Percentiles rank a stretch among this genome's conserved stretches.
Evolutionary conservation across 768 basidiomycete species (phyloP).

Genomic region (Hypholoma sublateritium): DNA sequence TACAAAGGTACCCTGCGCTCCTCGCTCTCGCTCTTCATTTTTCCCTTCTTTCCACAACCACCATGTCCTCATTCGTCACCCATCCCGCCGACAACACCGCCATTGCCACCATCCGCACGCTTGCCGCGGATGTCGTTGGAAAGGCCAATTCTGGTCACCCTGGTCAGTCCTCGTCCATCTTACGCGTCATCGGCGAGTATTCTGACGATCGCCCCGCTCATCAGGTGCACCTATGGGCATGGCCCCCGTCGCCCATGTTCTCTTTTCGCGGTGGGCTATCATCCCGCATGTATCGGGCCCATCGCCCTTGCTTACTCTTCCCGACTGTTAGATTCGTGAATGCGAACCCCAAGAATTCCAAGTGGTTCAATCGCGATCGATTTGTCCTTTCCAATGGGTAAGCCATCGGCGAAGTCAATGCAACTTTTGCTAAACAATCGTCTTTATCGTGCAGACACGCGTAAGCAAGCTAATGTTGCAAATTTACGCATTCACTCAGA

Average conservation of each 20-base stretch:
- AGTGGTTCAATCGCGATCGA: conserved; percentile 96
- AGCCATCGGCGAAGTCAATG: conserved; percentile 23
- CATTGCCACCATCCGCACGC: conserved; percentile 73
- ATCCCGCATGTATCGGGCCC: not conserved
- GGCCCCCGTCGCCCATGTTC: conserved; percentile 80
- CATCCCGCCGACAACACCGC: conserved; percentile 52
- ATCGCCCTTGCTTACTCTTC: conserved; percentile 8
- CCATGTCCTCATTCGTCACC: conserved; percentile 42
- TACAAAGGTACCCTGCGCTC: conserved; percentile 7
- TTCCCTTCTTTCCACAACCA: conserved; percentile 23
- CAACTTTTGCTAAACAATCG: conserved; percentile 12
- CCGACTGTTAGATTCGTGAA: conserved; percentile 66
- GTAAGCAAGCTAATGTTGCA: conserved; percentile 41
- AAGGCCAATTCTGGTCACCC: conserved; percentile 96
- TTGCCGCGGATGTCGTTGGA: conserved; percentile 74
- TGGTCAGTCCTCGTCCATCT: conserved; percentile 41
- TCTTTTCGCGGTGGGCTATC: conserved; percentile 64
- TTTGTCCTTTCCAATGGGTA: conserved; percentile 96
- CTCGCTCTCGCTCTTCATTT: conserved; percentile 7
- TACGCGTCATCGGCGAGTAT: conserved; percentile 8
- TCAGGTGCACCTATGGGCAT: conserved; percentile 92
- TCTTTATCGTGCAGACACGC: conserved; percentile 54
- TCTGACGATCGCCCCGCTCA: conserved; percentile 11
- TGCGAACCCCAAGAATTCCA: conserved; percentile 83
- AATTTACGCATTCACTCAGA: not conserved